Percentiles rank a stretch among this genome's conserved stretches.
Evolutionary conservation across 2,329 filamentous ascomycete species (phyloP).

Genomic region (Hypoxylon sp.): DNA sequence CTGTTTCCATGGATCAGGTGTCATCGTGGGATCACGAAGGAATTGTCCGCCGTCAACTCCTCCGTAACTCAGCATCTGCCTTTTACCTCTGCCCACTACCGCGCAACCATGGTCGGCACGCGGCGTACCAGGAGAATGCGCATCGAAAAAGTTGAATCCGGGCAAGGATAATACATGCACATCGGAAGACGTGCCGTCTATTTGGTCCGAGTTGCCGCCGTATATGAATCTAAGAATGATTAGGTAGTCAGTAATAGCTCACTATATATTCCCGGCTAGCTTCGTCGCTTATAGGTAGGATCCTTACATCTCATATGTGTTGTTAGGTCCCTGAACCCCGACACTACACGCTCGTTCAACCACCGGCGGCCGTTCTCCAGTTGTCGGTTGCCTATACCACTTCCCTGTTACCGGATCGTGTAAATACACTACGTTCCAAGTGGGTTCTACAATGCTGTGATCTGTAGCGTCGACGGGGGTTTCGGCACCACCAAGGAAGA

Average conservation of each 20-base stretch:
- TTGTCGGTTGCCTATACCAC: conserved; percentile 57
- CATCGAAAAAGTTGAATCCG: conserved; percentile 57
- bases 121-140: conserved; percentile 44
- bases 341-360: conserved; percentile 56
- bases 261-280: background rate
- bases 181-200: conserved; percentile 48
- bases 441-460: conserved; percentile 42
- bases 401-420: conserved; percentile 54
- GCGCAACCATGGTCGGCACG: conserved; percentile 56
- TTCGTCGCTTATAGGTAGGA: background rate
- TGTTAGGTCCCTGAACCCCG: conserved; percentile 53
- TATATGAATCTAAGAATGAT: conserved; percentile 55
- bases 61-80: conserved; percentile 60
- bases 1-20: conserved; percentile 56
- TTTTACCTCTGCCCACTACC: conserved; percentile 55
- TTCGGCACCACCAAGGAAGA: conserved; percentile 55
- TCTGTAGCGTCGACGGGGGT: conserved; percentile 46
- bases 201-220: conserved; percentile 52
- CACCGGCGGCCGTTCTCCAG: conserved; percentile 50
- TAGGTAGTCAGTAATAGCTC: conserved; percentile 11
- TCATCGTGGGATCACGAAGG: conserved; percentile 44
- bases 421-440: conserved; percentile 53
- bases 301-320: conserved; percentile 57
- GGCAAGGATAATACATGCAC: conserved; percentile 58
- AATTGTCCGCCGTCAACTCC: conserved; percentile 53